A percentile compares a stretch with the other conserved stretches of the same genome.
Evolutionary conservation across 2,329 filamentous ascomycete genomes (phyloP).

Genomic region (Apiospora kogelbergensis): DNA sequence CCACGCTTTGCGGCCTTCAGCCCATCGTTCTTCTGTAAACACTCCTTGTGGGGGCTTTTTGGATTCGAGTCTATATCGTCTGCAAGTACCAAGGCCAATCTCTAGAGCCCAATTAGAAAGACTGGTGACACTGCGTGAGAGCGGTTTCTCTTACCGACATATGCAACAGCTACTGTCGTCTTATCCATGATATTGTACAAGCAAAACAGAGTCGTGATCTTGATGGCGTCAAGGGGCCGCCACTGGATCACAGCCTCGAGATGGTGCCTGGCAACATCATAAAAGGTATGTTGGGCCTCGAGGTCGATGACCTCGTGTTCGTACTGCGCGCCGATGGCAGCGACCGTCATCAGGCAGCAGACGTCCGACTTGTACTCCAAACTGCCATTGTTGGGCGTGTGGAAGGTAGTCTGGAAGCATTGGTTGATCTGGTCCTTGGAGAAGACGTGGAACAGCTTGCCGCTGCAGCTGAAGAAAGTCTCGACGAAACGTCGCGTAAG

Average conservation of each 20-base stretch:
- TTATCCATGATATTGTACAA: conserved; percentile 32
- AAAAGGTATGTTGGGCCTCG: conserved; percentile 20
- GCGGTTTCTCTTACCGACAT: conserved; percentile 23
- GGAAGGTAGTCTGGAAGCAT: conserved; percentile 21
- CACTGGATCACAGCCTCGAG: conserved; percentile 27
- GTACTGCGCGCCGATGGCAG: conserved; percentile 30
- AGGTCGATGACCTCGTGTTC: conserved; percentile 19
- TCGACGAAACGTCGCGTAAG: conserved; percentile 20
- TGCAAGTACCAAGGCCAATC: conserved; percentile 24
- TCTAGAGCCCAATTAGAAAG: conserved; percentile 16
- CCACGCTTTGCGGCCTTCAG: conserved; percentile 28
- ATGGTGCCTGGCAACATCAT: conserved; percentile 27
- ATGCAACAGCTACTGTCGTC: conserved; percentile 27
- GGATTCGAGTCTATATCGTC: conserved; percentile 20
- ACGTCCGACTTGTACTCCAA: conserved; percentile 19
- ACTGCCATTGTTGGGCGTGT: conserved; percentile 13
- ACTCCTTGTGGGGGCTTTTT: conserved; percentile 9
- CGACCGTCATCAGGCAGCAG: conserved; percentile 26
- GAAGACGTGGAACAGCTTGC: conserved; percentile 31
- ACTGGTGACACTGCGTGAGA: neutral
- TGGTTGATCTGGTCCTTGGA: conserved; percentile 21
- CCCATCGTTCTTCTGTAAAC: conserved; percentile 17
- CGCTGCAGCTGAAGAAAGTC: conserved; percentile 27
- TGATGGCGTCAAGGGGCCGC: conserved; percentile 27
- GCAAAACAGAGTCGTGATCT: conserved; percentile 29